Evolutionary conservation across 345 rosid species (phyloP).

Genomic region (Arabis hirsuta): DNA sequence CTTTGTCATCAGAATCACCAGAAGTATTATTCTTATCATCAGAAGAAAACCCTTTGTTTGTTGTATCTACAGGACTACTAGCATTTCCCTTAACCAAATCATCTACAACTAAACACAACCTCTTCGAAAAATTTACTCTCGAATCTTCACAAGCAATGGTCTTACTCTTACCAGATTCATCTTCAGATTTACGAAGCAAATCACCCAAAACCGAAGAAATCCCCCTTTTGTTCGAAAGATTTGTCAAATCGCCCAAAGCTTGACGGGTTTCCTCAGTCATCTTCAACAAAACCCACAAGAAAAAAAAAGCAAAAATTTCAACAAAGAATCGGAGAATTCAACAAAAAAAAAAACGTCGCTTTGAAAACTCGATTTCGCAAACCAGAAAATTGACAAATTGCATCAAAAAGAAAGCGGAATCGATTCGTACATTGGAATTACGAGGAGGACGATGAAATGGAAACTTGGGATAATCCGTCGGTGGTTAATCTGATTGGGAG

Average conservation of each 20-base stretch:
- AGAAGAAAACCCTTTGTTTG: slow-evolving; percentile 21
- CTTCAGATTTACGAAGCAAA: slow-evolving; percentile 44
- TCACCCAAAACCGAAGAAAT: slow-evolving; percentile 48
- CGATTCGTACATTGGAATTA: background rate
- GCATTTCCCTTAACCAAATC: slow-evolving; percentile 49
- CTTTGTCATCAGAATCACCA: slow-evolving; percentile 35
- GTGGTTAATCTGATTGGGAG: slow-evolving; percentile 1
- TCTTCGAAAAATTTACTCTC: slow-evolving; percentile 46
- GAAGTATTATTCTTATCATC: slow-evolving; percentile 28
- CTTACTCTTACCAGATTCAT: slow-evolving; percentile 38
- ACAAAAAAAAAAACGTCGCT: no score
- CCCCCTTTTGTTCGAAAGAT: slow-evolving; percentile 54
- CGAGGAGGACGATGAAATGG: background rate
- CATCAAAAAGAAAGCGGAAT: background rate
- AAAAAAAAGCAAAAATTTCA: background rate
- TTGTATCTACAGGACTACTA: slow-evolving; percentile 3
- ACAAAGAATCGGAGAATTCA: background rate
- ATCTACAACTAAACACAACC: slow-evolving; percentile 54
- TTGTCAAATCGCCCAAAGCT: slow-evolving; percentile 60
- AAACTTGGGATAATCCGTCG: background rate
- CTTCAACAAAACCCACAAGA: slow-evolving; percentile 15
- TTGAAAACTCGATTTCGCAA: slow-evolving; percentile 12
- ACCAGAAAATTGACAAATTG: background rate
- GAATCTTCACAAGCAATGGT: slow-evolving; percentile 18
- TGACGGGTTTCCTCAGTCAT: slow-evolving; percentile 59